Evolutionary conservation across 73 alveolate species (phyloP).

Genomic region (Diophrys appendiculata): DNA sequence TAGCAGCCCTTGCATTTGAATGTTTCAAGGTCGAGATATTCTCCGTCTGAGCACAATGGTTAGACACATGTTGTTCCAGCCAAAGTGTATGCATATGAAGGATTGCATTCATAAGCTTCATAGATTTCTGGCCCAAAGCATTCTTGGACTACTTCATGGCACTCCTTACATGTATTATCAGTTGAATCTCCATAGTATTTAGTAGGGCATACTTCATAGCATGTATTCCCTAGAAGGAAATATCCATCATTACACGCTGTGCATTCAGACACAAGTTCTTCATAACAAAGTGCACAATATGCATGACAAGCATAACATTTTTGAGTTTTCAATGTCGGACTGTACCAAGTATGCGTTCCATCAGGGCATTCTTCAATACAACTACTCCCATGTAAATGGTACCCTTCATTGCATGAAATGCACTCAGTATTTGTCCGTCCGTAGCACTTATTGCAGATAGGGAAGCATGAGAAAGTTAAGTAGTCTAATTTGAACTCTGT

Average conservation of each 20-base stretch:
- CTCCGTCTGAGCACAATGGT: background rate
- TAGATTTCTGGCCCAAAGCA: background rate
- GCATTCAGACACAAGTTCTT: background rate
- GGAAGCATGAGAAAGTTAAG: background rate
- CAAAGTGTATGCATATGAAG: background rate
- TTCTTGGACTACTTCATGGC: background rate
- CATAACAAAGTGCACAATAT: background rate
- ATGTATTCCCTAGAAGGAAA: background rate
- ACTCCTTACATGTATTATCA: background rate
- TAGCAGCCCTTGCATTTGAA: background rate
- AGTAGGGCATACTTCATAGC: background rate
- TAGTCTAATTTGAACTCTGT: background rate
- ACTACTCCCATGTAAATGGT: background rate
- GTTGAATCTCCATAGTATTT: background rate
- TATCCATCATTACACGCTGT: background rate
- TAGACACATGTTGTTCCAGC: background rate
- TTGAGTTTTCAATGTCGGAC: background rate
- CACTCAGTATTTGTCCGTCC: background rate
- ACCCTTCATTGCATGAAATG: background rate
- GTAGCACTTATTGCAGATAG: background rate
- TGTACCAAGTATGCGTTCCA: background rate
- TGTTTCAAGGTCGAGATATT: background rate
- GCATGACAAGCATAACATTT: background rate
- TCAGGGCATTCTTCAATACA: background rate
- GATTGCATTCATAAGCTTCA: background rate